These are phyloP conservation scores for Aurinia saxatilis DNA, from an alignment of 345 rosid genomes.

Conservation along the genomic window DNA sequence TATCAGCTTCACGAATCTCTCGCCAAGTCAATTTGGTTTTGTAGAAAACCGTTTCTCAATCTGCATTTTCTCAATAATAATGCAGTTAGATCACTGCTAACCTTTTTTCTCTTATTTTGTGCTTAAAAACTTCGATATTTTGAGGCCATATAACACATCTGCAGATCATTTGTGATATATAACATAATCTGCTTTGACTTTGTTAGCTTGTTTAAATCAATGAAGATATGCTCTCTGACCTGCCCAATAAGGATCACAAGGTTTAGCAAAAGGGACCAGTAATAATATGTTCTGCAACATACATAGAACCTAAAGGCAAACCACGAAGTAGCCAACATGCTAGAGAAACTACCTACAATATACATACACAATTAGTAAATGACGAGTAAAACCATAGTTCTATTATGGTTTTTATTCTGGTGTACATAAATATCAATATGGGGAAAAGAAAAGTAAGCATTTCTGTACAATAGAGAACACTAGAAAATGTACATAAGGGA, in stretches of 20 bases:
- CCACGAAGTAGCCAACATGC: not conserved
- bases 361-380: not conserved
- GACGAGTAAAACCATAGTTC: not conserved
- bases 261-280: conserved; percentile 3
- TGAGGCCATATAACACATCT: conserved; percentile 55
- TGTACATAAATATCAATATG: conserved; percentile 1
- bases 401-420: not conserved
- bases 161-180: conserved; percentile 80
- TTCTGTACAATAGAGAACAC: not conserved
- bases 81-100: conserved; percentile 26
- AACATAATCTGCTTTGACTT: conserved; percentile 86
- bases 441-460: not conserved
- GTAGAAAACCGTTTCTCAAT: too few relatives aligned
- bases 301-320: not conserved
- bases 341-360: not conserved
- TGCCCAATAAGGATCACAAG: conserved; percentile 29
- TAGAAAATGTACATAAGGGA: not conserved
- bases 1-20: too few relatives aligned
- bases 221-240: conserved; percentile 72
- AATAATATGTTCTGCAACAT: not conserved
- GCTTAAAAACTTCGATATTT: conserved; percentile 41
- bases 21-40: too few relatives aligned
- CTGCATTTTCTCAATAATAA: too few relatives aligned
- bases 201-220: conserved; percentile 56
- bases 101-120: conserved; percentile 46